These are phyloP conservation scores for Vitis labrusca DNA, from an alignment of 164 flowering plant genomes.

Conservation along the genomic window DNA sequence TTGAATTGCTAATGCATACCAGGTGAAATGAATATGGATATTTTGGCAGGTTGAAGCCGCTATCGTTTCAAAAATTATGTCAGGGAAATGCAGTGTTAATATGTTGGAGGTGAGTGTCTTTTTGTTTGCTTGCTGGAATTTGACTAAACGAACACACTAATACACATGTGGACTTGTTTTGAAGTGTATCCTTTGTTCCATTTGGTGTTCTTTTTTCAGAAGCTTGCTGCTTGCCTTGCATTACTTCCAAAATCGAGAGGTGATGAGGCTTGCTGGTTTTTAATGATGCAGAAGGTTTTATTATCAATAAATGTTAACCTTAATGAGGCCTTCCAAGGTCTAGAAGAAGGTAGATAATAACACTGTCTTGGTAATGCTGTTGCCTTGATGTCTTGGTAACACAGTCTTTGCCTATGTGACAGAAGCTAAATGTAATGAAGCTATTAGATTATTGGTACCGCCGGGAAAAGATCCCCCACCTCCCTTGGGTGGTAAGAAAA, in stretches of 20 bases:
- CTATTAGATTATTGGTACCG: conserved; percentile 50
- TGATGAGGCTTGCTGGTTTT: conserved; percentile 76
- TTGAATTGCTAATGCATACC: too few species aligned
- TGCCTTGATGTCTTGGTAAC: background rate
- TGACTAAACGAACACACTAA: background rate
- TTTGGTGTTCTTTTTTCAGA: conserved; percentile 43
- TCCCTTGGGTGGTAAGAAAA: conserved; percentile 50
- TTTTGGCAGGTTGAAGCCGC: conserved; percentile 67
- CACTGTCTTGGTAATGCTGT: background rate
- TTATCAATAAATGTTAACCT: conserved; percentile 47
- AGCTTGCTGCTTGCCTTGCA: conserved; percentile 65
- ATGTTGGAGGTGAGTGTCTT: conserved; percentile 49
- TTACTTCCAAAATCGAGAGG: conserved; percentile 78
- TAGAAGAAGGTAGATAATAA: conserved; percentile 69
- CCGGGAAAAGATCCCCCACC: conserved; percentile 75
- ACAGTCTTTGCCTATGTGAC: conserved; percentile 15
- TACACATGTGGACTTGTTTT: background rate
- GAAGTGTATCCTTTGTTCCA: background rate
- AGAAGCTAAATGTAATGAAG: conserved; percentile 54
- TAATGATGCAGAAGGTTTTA: conserved; percentile 73
- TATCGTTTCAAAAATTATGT: conserved; percentile 59
- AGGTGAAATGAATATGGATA: background rate
- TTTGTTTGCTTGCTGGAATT: background rate
- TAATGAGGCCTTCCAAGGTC: conserved; percentile 66
- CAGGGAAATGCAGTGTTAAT: conserved; percentile 48